These are phyloP conservation scores for Crucihimalaya himalaica DNA, from an alignment of 345 rosid species.

Conservation along the genomic window DNA sequence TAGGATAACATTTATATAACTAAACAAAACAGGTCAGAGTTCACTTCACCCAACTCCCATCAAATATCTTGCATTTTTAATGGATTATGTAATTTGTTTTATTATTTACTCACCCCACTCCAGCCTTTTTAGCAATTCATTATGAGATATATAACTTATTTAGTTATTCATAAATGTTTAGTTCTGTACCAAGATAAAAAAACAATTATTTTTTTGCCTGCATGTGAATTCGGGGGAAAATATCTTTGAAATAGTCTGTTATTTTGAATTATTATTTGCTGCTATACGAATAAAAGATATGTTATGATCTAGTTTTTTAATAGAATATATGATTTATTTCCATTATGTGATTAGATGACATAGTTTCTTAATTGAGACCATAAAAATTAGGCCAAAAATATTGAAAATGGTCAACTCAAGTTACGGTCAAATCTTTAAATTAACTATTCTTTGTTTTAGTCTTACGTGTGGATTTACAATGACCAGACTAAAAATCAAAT, in stretches of 20 bases:
- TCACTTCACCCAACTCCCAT: slow-evolving; percentile 40
- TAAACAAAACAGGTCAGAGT: slow-evolving; percentile 41
- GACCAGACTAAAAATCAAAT: slow-evolving; percentile 28
- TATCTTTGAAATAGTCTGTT: not conserved
- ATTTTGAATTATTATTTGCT: not conserved
- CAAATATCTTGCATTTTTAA: slow-evolving; percentile 23
- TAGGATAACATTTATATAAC: slow-evolving; percentile 39
- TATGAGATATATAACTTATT: not conserved
- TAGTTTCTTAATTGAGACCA: not conserved
- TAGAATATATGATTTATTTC: too few relatives aligned
- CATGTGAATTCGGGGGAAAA: not conserved
- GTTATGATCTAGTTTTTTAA: not conserved
- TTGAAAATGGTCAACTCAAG: slow-evolving; percentile 23
- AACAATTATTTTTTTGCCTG: slow-evolving; percentile 9
- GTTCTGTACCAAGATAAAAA: too few relatives aligned
- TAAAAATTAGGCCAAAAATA: not conserved
- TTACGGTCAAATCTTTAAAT: slow-evolving; percentile 7
- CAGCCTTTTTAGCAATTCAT: slow-evolving; percentile 27
- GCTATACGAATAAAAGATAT: not conserved
- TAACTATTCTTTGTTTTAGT: not conserved
- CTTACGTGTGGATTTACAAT: slow-evolving; percentile 14
- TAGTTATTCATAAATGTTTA: not conserved
- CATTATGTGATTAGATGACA: not conserved
- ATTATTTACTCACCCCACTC: slow-evolving; percentile 13
- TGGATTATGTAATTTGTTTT: not conserved